Percentiles rank a stretch among this genome's conserved stretches.
These are phyloP conservation scores for Orbilia oligospora DNA, from an alignment of 2,329 filamentous ascomycete species.

Conservation along the genomic window DNA sequence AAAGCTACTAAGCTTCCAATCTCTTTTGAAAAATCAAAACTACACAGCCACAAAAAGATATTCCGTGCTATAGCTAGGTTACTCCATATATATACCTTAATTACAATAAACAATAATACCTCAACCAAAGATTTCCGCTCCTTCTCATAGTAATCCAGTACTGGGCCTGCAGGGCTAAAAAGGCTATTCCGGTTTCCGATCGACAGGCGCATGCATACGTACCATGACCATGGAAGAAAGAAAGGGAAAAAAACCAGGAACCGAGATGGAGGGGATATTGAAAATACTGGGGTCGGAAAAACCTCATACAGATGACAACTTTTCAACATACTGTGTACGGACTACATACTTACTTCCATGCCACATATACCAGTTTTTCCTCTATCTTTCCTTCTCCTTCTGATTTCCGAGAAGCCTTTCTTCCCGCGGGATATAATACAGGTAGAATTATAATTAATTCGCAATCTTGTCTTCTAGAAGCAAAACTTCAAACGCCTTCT, in stretches of 20 bases:
- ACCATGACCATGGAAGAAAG: conserved; percentile 22
- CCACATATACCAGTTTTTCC: background rate
- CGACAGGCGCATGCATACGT: conserved; percentile 15
- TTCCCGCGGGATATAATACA: conserved; percentile 22
- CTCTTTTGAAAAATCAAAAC: background rate
- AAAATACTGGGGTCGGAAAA: conserved; percentile 48
- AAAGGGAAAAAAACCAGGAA: conserved; percentile 18
- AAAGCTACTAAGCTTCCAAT: background rate
- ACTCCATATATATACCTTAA: background rate
- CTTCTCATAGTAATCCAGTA: background rate
- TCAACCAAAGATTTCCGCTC: conserved; percentile 9
- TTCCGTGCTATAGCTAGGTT: conserved; percentile 18
- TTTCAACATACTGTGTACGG: too few species aligned
- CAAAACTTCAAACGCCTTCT: background rate
- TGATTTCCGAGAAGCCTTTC: conserved; percentile 12
- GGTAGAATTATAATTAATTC: background rate
- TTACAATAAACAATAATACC: conserved; percentile 37
- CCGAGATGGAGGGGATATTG: conserved; percentile 28
- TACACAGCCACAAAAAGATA: conserved; percentile 16
- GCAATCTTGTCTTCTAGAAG: background rate
- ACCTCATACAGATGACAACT: conserved; percentile 20
- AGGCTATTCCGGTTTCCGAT: conserved; percentile 35
- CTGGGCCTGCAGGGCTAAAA: conserved; percentile 14
- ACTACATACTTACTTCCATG: background rate
- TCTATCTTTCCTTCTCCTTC: background rate